A percentile compares a stretch with the other conserved stretches of the same genome.
phyloP scores from a whole-genome alignment of 2,329 filamentous ascomycete genomes.

The Pestalotiopsis sp. region DNA sequence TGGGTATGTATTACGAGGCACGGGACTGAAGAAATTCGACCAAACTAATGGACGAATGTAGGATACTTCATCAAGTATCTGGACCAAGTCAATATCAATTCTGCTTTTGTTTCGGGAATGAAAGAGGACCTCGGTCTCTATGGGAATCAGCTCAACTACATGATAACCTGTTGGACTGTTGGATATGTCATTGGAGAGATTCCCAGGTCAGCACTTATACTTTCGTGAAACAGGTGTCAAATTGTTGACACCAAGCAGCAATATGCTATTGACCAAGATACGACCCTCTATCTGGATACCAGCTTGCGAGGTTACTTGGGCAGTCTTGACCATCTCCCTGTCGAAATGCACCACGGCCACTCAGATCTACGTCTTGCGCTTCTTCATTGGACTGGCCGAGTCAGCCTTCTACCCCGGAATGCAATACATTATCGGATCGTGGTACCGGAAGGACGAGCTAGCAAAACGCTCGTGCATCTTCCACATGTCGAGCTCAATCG shows the following conservation, averaged over 20 bases:
- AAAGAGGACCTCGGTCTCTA: slow-evolving; percentile 41
- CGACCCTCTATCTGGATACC: slow-evolving; percentile 40
- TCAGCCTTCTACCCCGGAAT: slow-evolving; percentile 31
- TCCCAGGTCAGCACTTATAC: slow-evolving; percentile 22
- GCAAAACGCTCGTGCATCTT: slow-evolving; percentile 48
- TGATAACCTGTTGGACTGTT: slow-evolving; percentile 29
- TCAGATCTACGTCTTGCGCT: slow-evolving; percentile 36
- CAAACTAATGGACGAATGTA: neutral
- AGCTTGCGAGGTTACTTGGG: slow-evolving; percentile 32
- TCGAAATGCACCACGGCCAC: slow-evolving; percentile 32
- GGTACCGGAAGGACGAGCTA: slow-evolving; percentile 39
- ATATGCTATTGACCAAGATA: slow-evolving; percentile 34
- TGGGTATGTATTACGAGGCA: slow-evolving; percentile 22
- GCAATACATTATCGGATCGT: slow-evolving; percentile 38
- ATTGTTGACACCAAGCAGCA: slow-evolving; percentile 19
- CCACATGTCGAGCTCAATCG: slow-evolving; percentile 31
- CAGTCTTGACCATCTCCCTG: slow-evolving; percentile 33
- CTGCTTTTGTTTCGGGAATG: slow-evolving; percentile 49
- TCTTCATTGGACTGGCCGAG: slow-evolving; percentile 36
- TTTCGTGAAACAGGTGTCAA: neutral
- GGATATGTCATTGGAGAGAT: slow-evolving; percentile 33
- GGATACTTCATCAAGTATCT: slow-evolving; percentile 38
- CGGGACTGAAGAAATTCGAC: neutral
- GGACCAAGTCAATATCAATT: slow-evolving; percentile 38
- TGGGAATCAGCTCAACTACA: slow-evolving; percentile 40